Percentiles rank a stretch among this genome's conserved stretches.
phyloP scores from a whole-genome alignment of 2,329 filamentous ascomycete genomes.

The Colletotrichum destructivum region DNA sequence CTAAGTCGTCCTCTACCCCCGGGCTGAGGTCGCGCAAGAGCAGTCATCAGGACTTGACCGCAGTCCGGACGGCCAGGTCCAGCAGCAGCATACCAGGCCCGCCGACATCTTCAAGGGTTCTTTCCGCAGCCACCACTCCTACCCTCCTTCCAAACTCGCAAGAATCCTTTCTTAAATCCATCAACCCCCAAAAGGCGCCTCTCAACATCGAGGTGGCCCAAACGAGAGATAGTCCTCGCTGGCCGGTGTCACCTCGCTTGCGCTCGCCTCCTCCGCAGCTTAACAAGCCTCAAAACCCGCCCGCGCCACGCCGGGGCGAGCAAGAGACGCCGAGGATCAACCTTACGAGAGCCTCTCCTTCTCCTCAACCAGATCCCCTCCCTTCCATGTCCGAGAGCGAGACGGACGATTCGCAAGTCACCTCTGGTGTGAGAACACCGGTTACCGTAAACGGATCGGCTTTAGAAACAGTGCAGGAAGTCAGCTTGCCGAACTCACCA shows the following conservation, averaged over 20 bases:
- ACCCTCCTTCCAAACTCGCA: slow-evolving; percentile 72
- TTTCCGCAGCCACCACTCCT: slow-evolving; percentile 79
- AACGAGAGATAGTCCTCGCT: slow-evolving; percentile 73
- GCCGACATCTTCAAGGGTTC: slow-evolving; percentile 74
- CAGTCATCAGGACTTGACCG: slow-evolving; percentile 76
- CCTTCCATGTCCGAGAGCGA: slow-evolving; percentile 65
- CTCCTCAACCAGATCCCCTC: slow-evolving; percentile 57
- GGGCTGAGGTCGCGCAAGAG: slow-evolving; percentile 74
- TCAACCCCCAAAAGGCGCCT: slow-evolving; percentile 75
- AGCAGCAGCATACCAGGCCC: slow-evolving; percentile 71
- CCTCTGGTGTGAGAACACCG: slow-evolving; percentile 72
- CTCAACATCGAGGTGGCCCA: slow-evolving; percentile 58
- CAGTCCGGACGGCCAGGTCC: slow-evolving; percentile 66
- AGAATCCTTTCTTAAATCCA: slow-evolving; percentile 74
- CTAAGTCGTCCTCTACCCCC: slow-evolving; percentile 50
- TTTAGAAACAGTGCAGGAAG: slow-evolving; percentile 93
- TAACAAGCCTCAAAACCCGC: slow-evolving; percentile 62
- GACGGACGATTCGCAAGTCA: slow-evolving; percentile 64
- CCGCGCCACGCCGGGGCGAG: slow-evolving; percentile 61
- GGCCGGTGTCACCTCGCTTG: slow-evolving; percentile 83
- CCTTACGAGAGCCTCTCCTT: slow-evolving; percentile 66
- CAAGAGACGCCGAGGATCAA: slow-evolving; percentile 67
- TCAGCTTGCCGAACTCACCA: slow-evolving; percentile 83
- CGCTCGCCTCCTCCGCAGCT: slow-evolving; percentile 80
- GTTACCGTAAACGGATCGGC: slow-evolving; percentile 71